Base-by-base conservation (phyloP, 2,329 filamentous ascomycete species). In the Calonectria hongkongensis region DNA sequence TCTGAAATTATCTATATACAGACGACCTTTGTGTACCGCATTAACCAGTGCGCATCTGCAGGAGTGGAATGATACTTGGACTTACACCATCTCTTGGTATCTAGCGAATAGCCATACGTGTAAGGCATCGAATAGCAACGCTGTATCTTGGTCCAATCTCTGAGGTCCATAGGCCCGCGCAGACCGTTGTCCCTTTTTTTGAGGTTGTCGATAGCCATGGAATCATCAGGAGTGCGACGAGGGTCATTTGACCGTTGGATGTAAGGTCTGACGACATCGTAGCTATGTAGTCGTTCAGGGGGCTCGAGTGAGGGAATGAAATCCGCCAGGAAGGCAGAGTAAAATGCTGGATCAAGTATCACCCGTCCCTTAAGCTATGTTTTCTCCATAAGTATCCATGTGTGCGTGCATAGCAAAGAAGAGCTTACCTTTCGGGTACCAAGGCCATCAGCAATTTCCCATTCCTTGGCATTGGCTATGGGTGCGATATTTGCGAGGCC, bases 1-100 rank as follows among this genome's bases (percentile, higher is more conserved):
- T 15, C 21, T 7, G 21, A 69, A 66, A 3, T 56, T 18, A n/a
- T 43, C 51, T 1, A 64, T 13, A 18, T 4, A 41, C 2, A 69
- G 12, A 7, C 12, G 27, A 36, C 15, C 64, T 71, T 18, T 41
- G 21, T 10, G 21, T 12, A 16, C 3, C n/a, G 21, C 16, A 7
- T 43, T 13, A 58, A 33, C 13, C 18, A n/a, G 8, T 13, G 10
- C 1, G 27, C 1, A 13, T 21, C 12, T 30, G 12, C 48, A 3
- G 13, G 15, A 4, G 39, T 6, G 16, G n/a, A 1, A 2, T 5
- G 9, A 5, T 2, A 8, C 45, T 27, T 54, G 1, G 45, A 73
- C 74, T 73, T 68, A 74, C 68, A 74, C 75, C 75, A 76, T 6
- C 30, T 43, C 21, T 74, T 74, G 13, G 1, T 62, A 1, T 54